phyloP scores from a whole-genome alignment of 306 rosid genomes.

The Cicer judaicum region DNA sequence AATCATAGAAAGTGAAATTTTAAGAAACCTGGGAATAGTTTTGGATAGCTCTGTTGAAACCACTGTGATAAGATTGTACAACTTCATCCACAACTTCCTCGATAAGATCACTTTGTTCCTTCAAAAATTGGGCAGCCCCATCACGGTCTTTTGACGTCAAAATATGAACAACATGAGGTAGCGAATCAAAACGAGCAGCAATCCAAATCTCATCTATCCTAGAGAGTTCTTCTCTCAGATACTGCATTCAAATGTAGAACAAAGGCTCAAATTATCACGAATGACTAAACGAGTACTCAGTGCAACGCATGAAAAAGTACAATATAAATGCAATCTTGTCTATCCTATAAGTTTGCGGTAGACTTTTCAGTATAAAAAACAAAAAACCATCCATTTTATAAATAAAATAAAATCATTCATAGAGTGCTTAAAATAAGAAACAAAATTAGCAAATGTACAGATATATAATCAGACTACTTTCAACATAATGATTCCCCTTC shows the following conservation, averaged over 20 bases:
- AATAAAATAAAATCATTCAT: background rate
- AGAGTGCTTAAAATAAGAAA: slow-evolving; percentile 6
- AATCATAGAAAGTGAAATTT: slow-evolving; percentile 29
- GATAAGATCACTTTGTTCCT: slow-evolving; percentile 95
- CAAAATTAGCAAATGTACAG: background rate
- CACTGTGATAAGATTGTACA: slow-evolving; percentile 91
- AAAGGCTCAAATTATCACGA: slow-evolving; percentile 40
- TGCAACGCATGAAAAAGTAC: background rate
- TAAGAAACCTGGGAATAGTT: slow-evolving; percentile 94
- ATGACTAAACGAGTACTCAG: slow-evolving; percentile 27
- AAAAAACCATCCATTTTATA: background rate
- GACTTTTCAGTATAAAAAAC: background rate
- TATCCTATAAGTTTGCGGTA: background rate
- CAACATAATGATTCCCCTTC: slow-evolving; percentile 1
- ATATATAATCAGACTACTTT: background rate
- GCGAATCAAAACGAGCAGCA: slow-evolving; percentile 96
- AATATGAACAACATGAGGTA: slow-evolving; percentile 98
- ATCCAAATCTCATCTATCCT: slow-evolving; percentile 90
- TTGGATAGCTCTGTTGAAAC: slow-evolving; percentile 98
- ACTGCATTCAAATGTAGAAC: slow-evolving; percentile 61
- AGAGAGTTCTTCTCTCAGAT: slow-evolving; percentile 80
- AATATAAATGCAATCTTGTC: slow-evolving; percentile 28
- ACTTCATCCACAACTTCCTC: slow-evolving; percentile 99
- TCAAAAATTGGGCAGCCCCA: slow-evolving; percentile 70
- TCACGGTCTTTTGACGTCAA: slow-evolving; percentile 99